These are phyloP conservation scores for Yamadazyma dendronema DNA, from an alignment of 1,139 yeast species.

Conservation along the genomic window DNA sequence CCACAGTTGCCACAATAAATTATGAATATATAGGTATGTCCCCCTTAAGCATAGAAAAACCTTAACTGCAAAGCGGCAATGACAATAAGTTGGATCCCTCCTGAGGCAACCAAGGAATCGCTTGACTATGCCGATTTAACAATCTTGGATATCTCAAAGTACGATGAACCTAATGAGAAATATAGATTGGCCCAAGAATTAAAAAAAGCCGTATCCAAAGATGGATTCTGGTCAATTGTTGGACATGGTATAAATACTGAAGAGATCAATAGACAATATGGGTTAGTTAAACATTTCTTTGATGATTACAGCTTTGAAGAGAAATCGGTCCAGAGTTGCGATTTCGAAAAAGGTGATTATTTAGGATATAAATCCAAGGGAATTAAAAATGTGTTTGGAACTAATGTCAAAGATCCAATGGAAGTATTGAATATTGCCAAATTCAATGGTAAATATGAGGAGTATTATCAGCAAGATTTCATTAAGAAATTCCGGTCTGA, in stretches of 20 bases:
- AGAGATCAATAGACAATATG: constrained; percentile 25
- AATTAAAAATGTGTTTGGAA: constrained; percentile 25
- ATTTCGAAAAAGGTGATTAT: constrained; percentile 30
- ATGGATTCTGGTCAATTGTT: constrained; percentile 33
- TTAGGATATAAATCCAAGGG: constrained; percentile 31
- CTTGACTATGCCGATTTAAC: constrained; percentile 35
- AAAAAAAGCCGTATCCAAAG: constrained; percentile 24
- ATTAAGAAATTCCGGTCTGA: constrained; percentile 21
- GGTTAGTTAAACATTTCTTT: constrained; percentile 29
- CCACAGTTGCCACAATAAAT: neutral
- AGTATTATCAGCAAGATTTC: constrained; percentile 24
- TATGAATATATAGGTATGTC: neutral
- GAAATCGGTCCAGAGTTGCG: constrained; percentile 23
- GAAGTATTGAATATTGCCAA: constrained; percentile 35
- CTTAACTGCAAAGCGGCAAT: too few species aligned
- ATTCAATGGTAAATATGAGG: constrained; percentile 26
- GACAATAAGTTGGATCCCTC: constrained; percentile 23
- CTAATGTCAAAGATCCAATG: constrained; percentile 28
- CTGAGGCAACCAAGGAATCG: constrained; percentile 23
- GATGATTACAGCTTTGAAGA: constrained; percentile 25
- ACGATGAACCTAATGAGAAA: constrained; percentile 28
- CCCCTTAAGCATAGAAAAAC: too few species aligned
- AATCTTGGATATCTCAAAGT: constrained; percentile 25
- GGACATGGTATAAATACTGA: constrained; percentile 26
- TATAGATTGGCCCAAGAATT: constrained; percentile 25